phyloP scores from a whole-genome alignment of 1,284 basidiomycete genomes.

The Puccinia horiana region DNA sequence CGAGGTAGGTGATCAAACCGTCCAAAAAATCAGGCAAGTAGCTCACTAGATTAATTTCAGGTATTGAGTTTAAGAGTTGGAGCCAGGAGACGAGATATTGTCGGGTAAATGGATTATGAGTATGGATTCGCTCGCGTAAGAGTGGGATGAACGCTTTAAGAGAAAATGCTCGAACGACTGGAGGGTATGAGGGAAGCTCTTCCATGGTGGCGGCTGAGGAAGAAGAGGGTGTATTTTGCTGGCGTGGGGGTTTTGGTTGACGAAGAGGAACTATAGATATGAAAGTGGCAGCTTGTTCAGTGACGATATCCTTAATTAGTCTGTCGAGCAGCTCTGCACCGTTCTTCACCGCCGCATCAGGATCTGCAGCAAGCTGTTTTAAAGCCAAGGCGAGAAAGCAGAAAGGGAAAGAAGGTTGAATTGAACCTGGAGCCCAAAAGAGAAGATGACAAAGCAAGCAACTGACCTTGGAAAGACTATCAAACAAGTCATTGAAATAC shows the following conservation, averaged over 20 bases:
- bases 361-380: slow-evolving; percentile 85
- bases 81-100: slow-evolving; percentile 98
- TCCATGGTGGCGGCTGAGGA: slow-evolving; percentile 23
- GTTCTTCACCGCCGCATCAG: slow-evolving; percentile 95
- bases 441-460: slow-evolving; percentile 55
- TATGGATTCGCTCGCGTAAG: slow-evolving; percentile 87
- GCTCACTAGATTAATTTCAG: slow-evolving; percentile 89
- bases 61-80: slow-evolving; percentile 90
- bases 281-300: slow-evolving; percentile 92
- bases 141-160: slow-evolving; percentile 92
- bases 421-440: slow-evolving; percentile 22
- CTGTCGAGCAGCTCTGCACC: slow-evolving; percentile 97
- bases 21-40: slow-evolving; percentile 94
- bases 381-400: neutral
- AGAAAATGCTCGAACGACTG: slow-evolving; percentile 72
- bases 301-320: slow-evolving; percentile 94
- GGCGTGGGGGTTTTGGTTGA: slow-evolving; percentile 38
- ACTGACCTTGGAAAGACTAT: slow-evolving; percentile 85
- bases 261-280: slow-evolving; percentile 65
- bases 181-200: neutral
- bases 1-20: slow-evolving; percentile 88
- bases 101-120: slow-evolving; percentile 90
- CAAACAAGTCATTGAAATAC: slow-evolving; percentile 98
- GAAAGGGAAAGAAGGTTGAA: slow-evolving; percentile 17
- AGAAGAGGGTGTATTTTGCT: slow-evolving; percentile 53